Base-by-base conservation (phyloP, 179 eudicot genomes). In the Drosera spatulata region DNA sequence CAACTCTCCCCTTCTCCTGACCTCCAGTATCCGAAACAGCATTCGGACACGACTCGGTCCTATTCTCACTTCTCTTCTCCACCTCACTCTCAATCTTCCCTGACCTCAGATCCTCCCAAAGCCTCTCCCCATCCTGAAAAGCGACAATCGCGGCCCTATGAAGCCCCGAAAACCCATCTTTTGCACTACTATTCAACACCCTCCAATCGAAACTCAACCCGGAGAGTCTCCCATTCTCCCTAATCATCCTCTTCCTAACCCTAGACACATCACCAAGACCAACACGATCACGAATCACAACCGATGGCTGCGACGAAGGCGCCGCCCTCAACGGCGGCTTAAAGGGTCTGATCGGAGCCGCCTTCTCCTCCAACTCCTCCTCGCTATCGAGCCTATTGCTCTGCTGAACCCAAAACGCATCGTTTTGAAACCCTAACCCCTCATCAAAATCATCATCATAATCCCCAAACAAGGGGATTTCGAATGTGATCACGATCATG, bases 141-240 rank as follows among this genome's bases (percentile, higher is more conserved):
- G 97, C 96, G 61, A 76, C 82, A 4, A 64, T 81, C 0, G 96
- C 96, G 6, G 78, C 75, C 68, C 73, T 78, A 61, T 74, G 82
- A 58, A 91, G 68, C 66, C 82, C 91, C 0, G 70, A 66, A 68
- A 75, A 70, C 63, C 95, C 85, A 38, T 74, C 81, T 47, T 70
- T 73, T 2, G 65, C 59, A 56, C 59, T 71, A 13, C 67, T 69
- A 66, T 77, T 74, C 13, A 70, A 64, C 57, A 68, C 75, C 49
- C 71, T 79, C 59, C 78, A 80, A 69, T 76, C 79, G 61, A 83
- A 85, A 53, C 66, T 68, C 63, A 91, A 56, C 9, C 85, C 77
- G 0, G 97, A 91, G 11, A 91, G 56, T 12, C 78, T 60, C 42
- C 73, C 69, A 12, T 78, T 67, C 61, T 77, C 83, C 47, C 69